A percentile compares a stretch with the other conserved stretches of the same genome.
Evolutionary conservation across 1,284 basidiomycete species (phyloP).

Genomic region (Trametes polyzona): DNA sequence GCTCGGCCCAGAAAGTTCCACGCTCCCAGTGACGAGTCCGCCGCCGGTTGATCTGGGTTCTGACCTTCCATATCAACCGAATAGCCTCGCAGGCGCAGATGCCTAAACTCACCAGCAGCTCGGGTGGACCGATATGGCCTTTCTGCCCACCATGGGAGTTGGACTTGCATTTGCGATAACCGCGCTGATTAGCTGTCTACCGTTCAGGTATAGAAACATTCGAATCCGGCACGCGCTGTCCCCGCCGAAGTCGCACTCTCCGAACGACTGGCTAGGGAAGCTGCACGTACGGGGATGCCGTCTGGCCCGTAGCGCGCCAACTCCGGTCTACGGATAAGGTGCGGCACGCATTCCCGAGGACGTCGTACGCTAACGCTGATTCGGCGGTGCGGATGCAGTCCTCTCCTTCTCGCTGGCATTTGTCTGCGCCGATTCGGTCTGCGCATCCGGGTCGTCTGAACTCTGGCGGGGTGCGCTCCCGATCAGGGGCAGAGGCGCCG

Average conservation of each 20-base stretch:
- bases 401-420: not conserved
- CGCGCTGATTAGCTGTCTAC: not conserved
- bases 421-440: not conserved
- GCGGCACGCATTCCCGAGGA: not conserved
- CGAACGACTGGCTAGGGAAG: constrained; percentile 1
- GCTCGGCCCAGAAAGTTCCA: not conserved
- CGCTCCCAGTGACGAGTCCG: not conserved
- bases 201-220: not conserved
- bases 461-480: not conserved
- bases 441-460: not conserved
- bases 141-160: not conserved
- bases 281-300: too few species aligned
- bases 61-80: not conserved
- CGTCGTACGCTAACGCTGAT: not conserved
- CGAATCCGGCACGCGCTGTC: not conserved
- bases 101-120: constrained; percentile 13
- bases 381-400: not conserved
- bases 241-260: not conserved
- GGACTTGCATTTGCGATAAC: not conserved
- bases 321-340: not conserved
- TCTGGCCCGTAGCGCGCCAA: not conserved
- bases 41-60: not conserved
- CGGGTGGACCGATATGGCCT: constrained; percentile 1
- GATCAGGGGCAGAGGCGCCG: constrained; percentile 12
- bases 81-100: constrained; percentile 10